Evolutionary conservation across 805 yeast species (phyloP), one percentile per base, ranked within the genome.

Genomic region (Candida alai): DNA sequence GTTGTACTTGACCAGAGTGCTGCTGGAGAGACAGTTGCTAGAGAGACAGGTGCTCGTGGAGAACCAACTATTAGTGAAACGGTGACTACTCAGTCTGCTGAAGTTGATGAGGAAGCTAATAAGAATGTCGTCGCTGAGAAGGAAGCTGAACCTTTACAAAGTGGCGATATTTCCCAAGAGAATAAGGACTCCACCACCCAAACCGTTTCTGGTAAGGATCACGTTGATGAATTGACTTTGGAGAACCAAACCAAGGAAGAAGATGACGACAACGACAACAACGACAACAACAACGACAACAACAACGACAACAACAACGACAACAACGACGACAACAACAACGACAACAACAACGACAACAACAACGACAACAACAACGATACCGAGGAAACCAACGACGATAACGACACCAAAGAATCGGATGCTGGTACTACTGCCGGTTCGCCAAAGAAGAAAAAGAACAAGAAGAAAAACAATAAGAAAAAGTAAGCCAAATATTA

Each of bases 391-490:
- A 41, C 24, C 15, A 44, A 34, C 15, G 33, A 27, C 16, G 48
- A 39, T 24, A 41, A 18, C 15, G 27, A 20, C 15, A 30, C 13
- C 8, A 32, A 37, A 27, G 36, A 33, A 16, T 24, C 36, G 19
- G 39, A 31, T 13, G 28, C 39, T 15, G n/a, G 36, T 21, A 29
- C 40, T 3, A 42, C 27, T 17, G 6, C 40, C 10, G 32, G 28
- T 28, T 31, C 34, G 24, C 6, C 45, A 30, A 44, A 42, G 15
- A 51, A 50, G 30, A 58, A 56, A 45, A 60, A 57, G 40, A 61
- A 56, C 34, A 57, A 54, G 28, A 50, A 48, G 24, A 47, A 49
- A 39, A 48, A 46, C 20, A 52, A 51, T 32, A 47, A 48, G 32
- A 40, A 44, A 30, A 41, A 33, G 8, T 32, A 34, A 26, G 28